These are phyloP conservation scores for Sporothrix brunneoviolacea DNA, from an alignment of 2,329 filamentous ascomycete species.

Conservation along the genomic window DNA sequence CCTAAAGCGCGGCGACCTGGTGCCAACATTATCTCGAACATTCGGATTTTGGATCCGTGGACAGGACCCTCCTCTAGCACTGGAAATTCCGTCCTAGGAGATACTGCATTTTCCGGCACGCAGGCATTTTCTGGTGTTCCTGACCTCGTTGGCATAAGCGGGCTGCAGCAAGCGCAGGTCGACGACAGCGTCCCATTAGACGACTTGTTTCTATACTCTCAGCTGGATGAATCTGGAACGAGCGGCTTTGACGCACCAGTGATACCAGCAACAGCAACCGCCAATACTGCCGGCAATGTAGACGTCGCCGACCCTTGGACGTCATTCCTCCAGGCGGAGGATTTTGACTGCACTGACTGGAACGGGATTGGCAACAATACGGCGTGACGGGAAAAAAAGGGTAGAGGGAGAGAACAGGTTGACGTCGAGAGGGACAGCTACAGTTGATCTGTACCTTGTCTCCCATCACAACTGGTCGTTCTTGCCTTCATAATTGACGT, in stretches of 20 bases:
- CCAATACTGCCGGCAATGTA: neutral
- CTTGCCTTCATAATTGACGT: too few relatives aligned
- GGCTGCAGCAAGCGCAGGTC: too few relatives aligned
- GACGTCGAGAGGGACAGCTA: too few relatives aligned
- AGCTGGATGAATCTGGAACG: neutral
- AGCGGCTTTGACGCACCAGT: neutral
- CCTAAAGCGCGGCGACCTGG: neutral
- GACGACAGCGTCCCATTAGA: too few relatives aligned
- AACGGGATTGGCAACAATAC: neutral
- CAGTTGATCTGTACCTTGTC: too few relatives aligned
- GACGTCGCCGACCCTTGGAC: neutral
- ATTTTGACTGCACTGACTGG: neutral
- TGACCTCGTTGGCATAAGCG: too few relatives aligned
- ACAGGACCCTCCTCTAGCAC: neutral
- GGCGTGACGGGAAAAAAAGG: neutral
- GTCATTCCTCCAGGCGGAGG: neutral
- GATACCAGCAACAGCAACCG: neutral
- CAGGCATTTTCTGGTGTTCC: neutral
- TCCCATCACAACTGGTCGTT: too few relatives aligned
- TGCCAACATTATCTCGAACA: constrained; percentile 1
- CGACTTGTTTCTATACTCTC: neutral
- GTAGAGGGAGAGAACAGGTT: neutral
- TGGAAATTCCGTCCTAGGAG: neutral
- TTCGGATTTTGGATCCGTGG: constrained; percentile 5
- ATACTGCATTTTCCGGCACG: neutral